phyloP scores from a whole-genome alignment of 1,284 basidiomycete species.

The Chalciporus sp. region DNA sequence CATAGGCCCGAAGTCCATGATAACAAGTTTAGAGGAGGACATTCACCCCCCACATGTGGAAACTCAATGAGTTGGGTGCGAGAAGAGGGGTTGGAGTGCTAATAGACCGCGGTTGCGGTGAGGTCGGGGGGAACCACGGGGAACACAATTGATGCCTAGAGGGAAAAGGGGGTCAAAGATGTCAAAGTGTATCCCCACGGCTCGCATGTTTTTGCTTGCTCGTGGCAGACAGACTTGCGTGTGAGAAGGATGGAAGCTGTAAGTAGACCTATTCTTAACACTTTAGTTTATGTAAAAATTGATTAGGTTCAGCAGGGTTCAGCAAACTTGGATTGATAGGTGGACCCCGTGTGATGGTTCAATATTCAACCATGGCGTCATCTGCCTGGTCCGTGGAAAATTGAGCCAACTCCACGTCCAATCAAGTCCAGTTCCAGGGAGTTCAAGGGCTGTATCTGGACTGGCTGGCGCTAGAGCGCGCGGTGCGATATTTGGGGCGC shows the following conservation, averaged over 20 bases:
- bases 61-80: neutral
- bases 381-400: neutral
- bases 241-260: constrained; percentile 6
- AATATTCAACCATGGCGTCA: neutral
- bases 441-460: neutral
- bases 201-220: neutral
- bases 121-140: too few species aligned
- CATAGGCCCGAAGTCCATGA: neutral
- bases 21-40: constrained; percentile 9
- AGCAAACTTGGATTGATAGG: neutral
- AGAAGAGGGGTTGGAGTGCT: neutral
- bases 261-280: neutral
- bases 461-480: constrained; percentile 6
- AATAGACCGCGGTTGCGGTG: neutral
- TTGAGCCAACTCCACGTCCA: neutral
- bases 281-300: neutral
- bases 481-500: constrained; percentile 2
- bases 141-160: neutral
- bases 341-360: neutral
- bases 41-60: neutral
- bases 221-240: neutral
- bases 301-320: constrained; percentile 2
- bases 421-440: neutral
- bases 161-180: neutral
- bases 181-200: neutral